Evolutionary conservation across 352 stramenopile species (phyloP), one percentile per base, ranked within the genome.

Genomic region (Globisporangium orthogonon): DNA sequence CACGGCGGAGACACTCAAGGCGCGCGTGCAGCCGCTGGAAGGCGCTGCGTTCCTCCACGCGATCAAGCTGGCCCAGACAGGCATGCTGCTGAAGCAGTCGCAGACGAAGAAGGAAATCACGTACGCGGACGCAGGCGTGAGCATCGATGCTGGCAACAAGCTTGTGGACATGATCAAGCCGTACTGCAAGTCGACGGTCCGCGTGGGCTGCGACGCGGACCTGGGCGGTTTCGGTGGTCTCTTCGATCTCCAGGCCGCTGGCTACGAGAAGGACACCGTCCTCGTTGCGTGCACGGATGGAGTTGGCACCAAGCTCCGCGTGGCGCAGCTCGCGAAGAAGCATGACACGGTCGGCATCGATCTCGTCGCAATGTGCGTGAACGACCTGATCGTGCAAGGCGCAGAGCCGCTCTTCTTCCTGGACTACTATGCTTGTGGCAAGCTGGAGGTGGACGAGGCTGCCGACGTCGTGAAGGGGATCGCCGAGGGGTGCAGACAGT

Each of bases 361-460:
- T 78, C 89, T 99, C 37, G 97, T 99, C 35, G 97, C 97, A 44
- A 99, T 99, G 97, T 99, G 96, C 65, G 97, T 99, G 47, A 99
- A 99, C 78, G 97, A 99, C 70, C 77, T 99, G 37, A 97, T 99
- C 64, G 95, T 99, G n/a, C 92, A 97, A 58, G 97, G 97, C 60
- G 97, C 96, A n/a, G 95, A 99, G 62, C 97, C 97, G 23, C 76
- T 99, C 11, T 99, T 99, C 84, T 99, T 99, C 78, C 73, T 99
- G 9, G 97, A 99, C 78, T 99, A 99, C 80, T 99, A 98, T 87
- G 97, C 97, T 56, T 98, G 93, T 39, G 97, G 96, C 41, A 96
- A 97, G 67, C 83, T 99, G 14, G 89, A 98, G 53, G 86, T 98
- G 7, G 63, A 97, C 50, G 94, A 97, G 63, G 96, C 96, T 58